These are phyloP conservation scores for Epichloe coenophiala DNA, from an alignment of 2,329 filamentous ascomycete genomes.

Conservation along the genomic window DNA sequence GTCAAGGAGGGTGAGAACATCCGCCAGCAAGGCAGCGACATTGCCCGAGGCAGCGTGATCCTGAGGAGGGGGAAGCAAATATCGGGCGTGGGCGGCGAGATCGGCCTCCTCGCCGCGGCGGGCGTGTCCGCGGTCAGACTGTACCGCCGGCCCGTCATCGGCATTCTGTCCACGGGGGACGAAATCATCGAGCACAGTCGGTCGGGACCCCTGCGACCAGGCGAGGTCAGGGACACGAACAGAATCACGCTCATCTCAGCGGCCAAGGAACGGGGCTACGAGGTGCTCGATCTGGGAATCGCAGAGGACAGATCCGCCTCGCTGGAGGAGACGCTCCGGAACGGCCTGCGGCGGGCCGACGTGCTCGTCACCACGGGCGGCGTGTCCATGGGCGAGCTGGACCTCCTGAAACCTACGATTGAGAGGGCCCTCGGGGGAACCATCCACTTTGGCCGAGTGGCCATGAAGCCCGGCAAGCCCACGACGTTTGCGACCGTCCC, in stretches of 20 bases:
- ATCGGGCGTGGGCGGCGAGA: slow-evolving; percentile 75
- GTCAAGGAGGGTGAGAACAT: slow-evolving; percentile 76
- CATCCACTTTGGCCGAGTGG: slow-evolving; percentile 90
- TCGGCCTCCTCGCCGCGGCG: slow-evolving; percentile 78
- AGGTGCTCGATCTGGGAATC: slow-evolving; percentile 76
- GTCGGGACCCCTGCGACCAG: slow-evolving; percentile 49
- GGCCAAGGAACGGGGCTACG: slow-evolving; percentile 58
- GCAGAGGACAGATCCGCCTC: slow-evolving; percentile 58
- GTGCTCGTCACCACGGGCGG: slow-evolving; percentile 85
- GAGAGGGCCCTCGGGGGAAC: slow-evolving; percentile 85
- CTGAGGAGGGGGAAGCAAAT: slow-evolving; percentile 75
- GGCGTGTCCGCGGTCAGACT: slow-evolving; percentile 59
- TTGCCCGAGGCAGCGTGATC: slow-evolving; percentile 54
- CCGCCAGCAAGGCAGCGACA: slow-evolving; percentile 80
- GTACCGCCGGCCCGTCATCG: slow-evolving; percentile 65
- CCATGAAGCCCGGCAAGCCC: slow-evolving; percentile 97
- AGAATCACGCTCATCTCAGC: slow-evolving; percentile 76
- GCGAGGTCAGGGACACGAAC: slow-evolving; percentile 90
- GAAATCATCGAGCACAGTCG: slow-evolving; percentile 71
- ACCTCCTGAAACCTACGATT: slow-evolving; percentile 91
- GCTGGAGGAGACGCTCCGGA: slow-evolving; percentile 65
- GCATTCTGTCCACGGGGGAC: slow-evolving; percentile 85
- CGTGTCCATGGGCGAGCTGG: slow-evolving; percentile 95
- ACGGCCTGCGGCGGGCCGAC: slow-evolving; percentile 61
- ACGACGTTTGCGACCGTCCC: slow-evolving; percentile 91